Evolutionary conservation across 306 rosid species (phyloP), one percentile per base, ranked within the genome.

Genomic region (Geum urbanum): DNA sequence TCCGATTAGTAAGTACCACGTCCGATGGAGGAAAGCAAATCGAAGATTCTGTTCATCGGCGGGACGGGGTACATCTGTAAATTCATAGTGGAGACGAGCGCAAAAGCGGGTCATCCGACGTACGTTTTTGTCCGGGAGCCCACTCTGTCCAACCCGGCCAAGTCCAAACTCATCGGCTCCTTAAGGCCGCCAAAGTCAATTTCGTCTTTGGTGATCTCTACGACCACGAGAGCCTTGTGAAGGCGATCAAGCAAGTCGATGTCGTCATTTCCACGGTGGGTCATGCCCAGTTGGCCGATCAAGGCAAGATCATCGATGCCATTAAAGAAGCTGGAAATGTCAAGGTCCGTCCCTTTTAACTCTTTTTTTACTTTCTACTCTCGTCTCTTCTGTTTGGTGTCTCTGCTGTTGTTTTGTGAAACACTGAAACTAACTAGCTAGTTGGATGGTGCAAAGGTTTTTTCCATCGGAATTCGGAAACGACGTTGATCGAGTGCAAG

Each of bases 241-340:
- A 59, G 63, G 85, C 85, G 41, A 66, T 81, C 14, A 77, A 77
- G 79, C 79, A 77, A 37, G 82, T 81, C 41, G 82, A 81, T 52
- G 85, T 81, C 13, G 85, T 81, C 24, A 69, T 77, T 2, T 81
- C 82, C 37, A 81, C 85, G 0, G 74, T 77, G 50, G 79, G 82
- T 18, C 74, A 68, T 35, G 65, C 0, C 45, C 74, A 73, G 67
- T 40, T 81, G 48, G 67, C 61, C 2, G 64, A 77, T 74, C 82
- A 81, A 65, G 72, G 41, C 37, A 74, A 70, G 41, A 70, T 81
- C 77, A 60, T 81, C 46, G 71, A 67, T 11, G 85, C 85, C 48
- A 81, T 81, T 48, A 81, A 81, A 59, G 77, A 77, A 57, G 79
- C 82, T 12, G 85, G 82, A 11, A 81, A 77, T 55, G 65, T 81